Evolutionary conservation across 352 stramenopile genomes (phyloP).

Genomic region (Pythium plurisporium): DNA sequence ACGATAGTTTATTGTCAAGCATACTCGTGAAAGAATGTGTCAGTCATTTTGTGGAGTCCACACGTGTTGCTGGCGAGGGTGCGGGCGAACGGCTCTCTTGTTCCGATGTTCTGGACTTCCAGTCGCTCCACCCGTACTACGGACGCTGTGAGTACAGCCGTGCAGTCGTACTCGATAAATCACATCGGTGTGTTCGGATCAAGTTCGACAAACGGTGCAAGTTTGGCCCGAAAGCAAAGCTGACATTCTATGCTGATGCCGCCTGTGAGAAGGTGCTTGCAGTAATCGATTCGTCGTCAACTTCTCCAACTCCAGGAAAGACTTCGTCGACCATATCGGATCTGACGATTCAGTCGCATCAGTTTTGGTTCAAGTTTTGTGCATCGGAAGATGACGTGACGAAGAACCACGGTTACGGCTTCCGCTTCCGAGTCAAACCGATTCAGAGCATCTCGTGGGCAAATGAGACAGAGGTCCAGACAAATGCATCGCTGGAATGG

Average conservation of each 20-base stretch:
- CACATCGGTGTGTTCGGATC: conserved; percentile 60
- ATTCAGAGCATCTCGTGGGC: conserved; percentile 77
- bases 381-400: conserved; percentile 55
- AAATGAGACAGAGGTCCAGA: conserved; percentile 74
- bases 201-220: conserved; percentile 80
- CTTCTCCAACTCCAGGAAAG: conserved; percentile 6
- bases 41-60: conserved; percentile 81
- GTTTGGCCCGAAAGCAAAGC: conserved; percentile 59
- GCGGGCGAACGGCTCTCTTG: background rate
- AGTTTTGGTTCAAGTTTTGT: conserved; percentile 83
- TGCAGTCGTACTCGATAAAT: conserved; percentile 42
- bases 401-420: conserved; percentile 73
- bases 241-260: conserved; percentile 68
- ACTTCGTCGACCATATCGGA: conserved; percentile 28
- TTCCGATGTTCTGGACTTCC: conserved; percentile 40
- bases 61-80: conserved; percentile 59
- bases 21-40: conserved; percentile 84
- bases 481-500: conserved; percentile 76
- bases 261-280: conserved; percentile 59
- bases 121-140: conserved; percentile 86
- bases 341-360: conserved; percentile 62
- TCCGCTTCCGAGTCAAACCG: conserved; percentile 76
- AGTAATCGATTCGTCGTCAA: conserved; percentile 43
- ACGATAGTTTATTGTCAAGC: conserved; percentile 59
- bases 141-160: conserved; percentile 75